Percentiles rank a stretch among this genome's conserved stretches.
phyloP scores from a whole-genome alignment of 2,329 filamentous ascomycete genomes.

The Alternaria longipes region DNA sequence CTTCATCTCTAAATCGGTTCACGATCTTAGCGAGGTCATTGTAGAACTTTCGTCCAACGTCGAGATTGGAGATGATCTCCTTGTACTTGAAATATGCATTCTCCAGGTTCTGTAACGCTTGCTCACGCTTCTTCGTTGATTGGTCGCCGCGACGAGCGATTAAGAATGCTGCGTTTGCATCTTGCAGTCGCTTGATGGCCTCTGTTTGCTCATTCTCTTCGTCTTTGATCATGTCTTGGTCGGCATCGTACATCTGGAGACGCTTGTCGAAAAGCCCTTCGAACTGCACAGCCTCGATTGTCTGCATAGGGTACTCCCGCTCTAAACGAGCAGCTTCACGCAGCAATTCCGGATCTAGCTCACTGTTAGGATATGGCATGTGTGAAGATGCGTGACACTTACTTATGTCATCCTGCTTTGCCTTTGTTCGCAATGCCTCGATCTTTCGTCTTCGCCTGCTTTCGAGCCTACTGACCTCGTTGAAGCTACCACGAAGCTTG shows the following conservation, averaged over 20 bases:
- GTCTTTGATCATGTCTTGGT: constrained; percentile 73
- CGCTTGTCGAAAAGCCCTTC: constrained; percentile 88
- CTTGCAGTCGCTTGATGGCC: constrained; percentile 72
- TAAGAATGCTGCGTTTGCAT: constrained; percentile 81
- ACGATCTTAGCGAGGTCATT: constrained; percentile 93
- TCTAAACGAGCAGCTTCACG: constrained; percentile 86
- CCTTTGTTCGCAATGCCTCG: constrained; percentile 79
- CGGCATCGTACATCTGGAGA: constrained; percentile 81
- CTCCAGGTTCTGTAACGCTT: constrained; percentile 86
- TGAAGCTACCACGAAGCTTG: constrained; percentile 79
- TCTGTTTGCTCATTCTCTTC: constrained; percentile 81
- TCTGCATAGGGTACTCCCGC: constrained; percentile 83
- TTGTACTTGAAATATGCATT: constrained; percentile 96
- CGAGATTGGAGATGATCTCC: constrained; percentile 90
- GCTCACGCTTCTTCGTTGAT: constrained; percentile 77
- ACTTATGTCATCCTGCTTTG: constrained; percentile 86
- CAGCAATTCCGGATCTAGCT: constrained; percentile 75
- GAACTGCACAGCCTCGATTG: constrained; percentile 87
- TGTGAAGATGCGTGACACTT: constrained; percentile 37
- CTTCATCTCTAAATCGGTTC: constrained; percentile 82
- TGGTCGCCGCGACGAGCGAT: constrained; percentile 73
- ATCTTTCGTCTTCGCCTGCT: constrained; percentile 80
- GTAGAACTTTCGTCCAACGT: constrained; percentile 94
- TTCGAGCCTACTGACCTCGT: constrained; percentile 85
- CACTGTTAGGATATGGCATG: constrained; percentile 35